Conservation (phyloP, 805 yeast species). For the Hanseniaspora occidentalis region DNA sequence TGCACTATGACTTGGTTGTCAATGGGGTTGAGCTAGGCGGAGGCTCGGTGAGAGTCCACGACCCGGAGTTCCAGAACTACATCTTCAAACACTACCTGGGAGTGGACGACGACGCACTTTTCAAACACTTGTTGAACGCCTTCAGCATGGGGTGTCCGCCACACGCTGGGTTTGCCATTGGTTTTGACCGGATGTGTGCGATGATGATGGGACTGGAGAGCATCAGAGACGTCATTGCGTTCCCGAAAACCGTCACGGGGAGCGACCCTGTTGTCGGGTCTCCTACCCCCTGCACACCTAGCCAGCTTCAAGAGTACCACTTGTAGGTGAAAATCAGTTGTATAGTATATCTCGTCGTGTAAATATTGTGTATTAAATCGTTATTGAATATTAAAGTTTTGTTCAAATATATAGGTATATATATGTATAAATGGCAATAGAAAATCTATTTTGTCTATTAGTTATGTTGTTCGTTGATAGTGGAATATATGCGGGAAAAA, state of each 20-base stretch:
- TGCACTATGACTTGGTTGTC: slow-evolving; percentile 86
- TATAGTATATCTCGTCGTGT: not conserved
- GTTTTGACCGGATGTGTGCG: slow-evolving; percentile 87
- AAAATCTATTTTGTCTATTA: too few relatives aligned
- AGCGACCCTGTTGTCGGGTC: slow-evolving; percentile 78
- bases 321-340: not conserved
- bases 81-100: slow-evolving; percentile 54
- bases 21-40: slow-evolving; percentile 97
- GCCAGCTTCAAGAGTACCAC: slow-evolving; percentile 43
- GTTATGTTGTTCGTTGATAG: too few relatives aligned
- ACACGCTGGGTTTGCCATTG: slow-evolving; percentile 94
- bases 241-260: slow-evolving; percentile 88
- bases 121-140: slow-evolving; percentile 79
- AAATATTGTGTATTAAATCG: too few relatives aligned
- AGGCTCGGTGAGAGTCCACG: slow-evolving; percentile 92
- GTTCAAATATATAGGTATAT: too few relatives aligned
- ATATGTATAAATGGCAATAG: too few relatives aligned
- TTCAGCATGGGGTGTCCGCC: slow-evolving; percentile 93
- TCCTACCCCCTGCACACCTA: slow-evolving; percentile 53
- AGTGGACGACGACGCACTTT: slow-evolving; percentile 45
- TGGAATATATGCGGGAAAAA: too few relatives aligned
- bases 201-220: slow-evolving; percentile 69
- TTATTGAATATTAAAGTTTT: too few relatives aligned
- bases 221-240: slow-evolving; percentile 88
- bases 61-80: slow-evolving; percentile 60